Evolutionary conservation across 2,329 filamentous ascomycete species (phyloP).

Genomic region (Sphaceloma murrayae): DNA sequence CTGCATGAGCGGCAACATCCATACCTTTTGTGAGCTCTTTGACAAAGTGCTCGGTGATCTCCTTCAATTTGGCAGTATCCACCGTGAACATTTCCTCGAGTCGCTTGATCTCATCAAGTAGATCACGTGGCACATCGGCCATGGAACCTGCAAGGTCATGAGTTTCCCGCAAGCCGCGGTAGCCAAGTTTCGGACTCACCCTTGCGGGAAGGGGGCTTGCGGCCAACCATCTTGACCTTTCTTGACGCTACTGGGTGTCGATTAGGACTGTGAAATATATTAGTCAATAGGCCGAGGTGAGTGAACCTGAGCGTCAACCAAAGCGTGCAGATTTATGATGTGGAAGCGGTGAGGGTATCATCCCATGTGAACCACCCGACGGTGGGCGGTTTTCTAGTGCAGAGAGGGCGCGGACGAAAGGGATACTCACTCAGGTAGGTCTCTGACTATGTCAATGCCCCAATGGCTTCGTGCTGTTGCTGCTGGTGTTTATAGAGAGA

Average conservation of each 20-base stretch:
- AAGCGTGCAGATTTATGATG: no score
- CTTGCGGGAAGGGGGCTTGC: constrained; percentile 59
- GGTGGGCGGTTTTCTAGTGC: no score
- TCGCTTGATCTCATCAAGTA: constrained; percentile 68
- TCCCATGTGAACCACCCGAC: no score
- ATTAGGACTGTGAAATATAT: no score
- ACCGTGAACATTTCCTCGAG: constrained; percentile 81
- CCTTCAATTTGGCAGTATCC: constrained; percentile 68
- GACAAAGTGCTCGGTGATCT: constrained; percentile 83
- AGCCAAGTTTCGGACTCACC: constrained; percentile 47
- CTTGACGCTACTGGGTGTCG: no score
- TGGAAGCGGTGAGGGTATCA: no score
- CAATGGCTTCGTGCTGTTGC: constrained; percentile 8
- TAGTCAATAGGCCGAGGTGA: no score
- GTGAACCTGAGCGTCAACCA: no score
- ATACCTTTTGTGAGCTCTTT: constrained; percentile 75
- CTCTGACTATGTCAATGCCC: background rate
- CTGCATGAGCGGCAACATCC: constrained; percentile 13
- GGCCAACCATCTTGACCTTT: constrained; percentile 55
- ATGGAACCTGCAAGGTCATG: constrained; percentile 58
- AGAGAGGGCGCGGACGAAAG: background rate
- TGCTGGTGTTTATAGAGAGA: background rate
- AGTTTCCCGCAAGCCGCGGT: constrained; percentile 7
- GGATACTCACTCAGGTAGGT: background rate
- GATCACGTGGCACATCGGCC: constrained; percentile 79